Conservation (phyloP, 495 filamentous ascomycete species). For the Penicillium paradoxum region DNA sequence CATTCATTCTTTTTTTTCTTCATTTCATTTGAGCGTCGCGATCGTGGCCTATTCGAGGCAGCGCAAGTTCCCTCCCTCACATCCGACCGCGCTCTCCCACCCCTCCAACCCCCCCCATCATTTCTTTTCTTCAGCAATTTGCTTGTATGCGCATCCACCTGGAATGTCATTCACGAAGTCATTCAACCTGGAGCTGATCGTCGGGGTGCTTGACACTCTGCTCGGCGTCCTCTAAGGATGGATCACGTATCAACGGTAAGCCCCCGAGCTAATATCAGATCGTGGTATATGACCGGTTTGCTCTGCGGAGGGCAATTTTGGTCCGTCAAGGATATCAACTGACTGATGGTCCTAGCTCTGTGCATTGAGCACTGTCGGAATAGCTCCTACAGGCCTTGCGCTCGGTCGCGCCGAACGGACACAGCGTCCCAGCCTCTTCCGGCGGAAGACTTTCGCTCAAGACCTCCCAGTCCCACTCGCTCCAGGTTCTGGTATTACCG, state of each 20-base stretch:
- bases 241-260: slow-evolving; percentile 48
- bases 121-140: not conserved
- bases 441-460: slow-evolving; percentile 27
- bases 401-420: slow-evolving; percentile 53
- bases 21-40: not conserved
- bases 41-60: not conserved
- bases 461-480: slow-evolving; percentile 15
- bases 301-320: not conserved
- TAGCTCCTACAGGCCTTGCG: slow-evolving; percentile 60
- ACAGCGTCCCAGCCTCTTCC: slow-evolving; percentile 22
- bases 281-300: not conserved
- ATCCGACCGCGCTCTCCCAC: not conserved
- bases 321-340: not conserved
- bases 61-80: not conserved
- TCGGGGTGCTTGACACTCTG: slow-evolving; percentile 34
- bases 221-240: slow-evolving; percentile 37
- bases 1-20: slow-evolving; percentile 8
- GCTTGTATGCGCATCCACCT: slow-evolving; percentile 32
- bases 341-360: slow-evolving; percentile 48
- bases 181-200: slow-evolving; percentile 36
- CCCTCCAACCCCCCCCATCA: slow-evolving; percentile 3
- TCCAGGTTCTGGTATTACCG: slow-evolving; percentile 7
- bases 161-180: slow-evolving; percentile 34
- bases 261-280: not conserved
- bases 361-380: slow-evolving; percentile 65